A percentile compares a stretch with the other conserved stretches of the same genome.
These are phyloP conservation scores for Alternaria sp. DNA, from an alignment of 2,329 filamentous ascomycete species.

Conservation along the genomic window DNA sequence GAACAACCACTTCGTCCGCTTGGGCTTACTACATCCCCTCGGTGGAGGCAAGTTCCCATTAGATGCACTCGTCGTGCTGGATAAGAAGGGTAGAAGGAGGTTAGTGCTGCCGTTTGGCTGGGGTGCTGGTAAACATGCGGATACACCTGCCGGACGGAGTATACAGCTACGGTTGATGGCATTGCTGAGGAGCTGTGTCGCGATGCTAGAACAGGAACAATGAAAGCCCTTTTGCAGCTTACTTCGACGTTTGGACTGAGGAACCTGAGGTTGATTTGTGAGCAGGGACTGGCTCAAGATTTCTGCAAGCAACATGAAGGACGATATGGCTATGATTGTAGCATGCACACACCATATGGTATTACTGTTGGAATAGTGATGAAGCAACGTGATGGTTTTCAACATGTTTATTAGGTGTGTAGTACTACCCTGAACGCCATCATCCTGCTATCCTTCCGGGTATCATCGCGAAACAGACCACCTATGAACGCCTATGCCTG, in stretches of 20 bases:
- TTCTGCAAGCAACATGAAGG: no score
- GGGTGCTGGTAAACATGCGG: slow-evolving; percentile 49
- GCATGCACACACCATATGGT: no score
- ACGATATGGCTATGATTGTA: no score
- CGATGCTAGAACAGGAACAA: slow-evolving; percentile 31
- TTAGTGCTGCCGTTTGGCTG: slow-evolving; percentile 54
- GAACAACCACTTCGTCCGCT: slow-evolving; percentile 47
- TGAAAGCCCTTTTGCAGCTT: no score
- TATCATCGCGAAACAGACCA: neutral
- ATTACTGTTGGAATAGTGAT: no score
- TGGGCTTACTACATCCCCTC: slow-evolving; percentile 54
- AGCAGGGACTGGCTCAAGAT: no score
- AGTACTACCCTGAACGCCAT: neutral
- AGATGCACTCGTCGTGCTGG: slow-evolving; percentile 54
- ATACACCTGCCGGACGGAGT: slow-evolving; percentile 35
- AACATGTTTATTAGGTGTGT: neutral
- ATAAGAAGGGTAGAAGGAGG: slow-evolving; percentile 44
- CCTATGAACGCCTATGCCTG: fast-evolving
- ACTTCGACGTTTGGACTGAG: no score
- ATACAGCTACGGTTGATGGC: slow-evolving; percentile 39
- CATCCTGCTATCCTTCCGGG: neutral
- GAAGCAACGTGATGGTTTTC: neutral
- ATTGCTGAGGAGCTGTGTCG: slow-evolving; percentile 35
- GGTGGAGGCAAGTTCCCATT: slow-evolving; percentile 52
- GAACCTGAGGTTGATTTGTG: no score